These are phyloP conservation scores for Inga leiocalycina DNA, from an alignment of 306 rosid species.

Conservation along the genomic window DNA sequence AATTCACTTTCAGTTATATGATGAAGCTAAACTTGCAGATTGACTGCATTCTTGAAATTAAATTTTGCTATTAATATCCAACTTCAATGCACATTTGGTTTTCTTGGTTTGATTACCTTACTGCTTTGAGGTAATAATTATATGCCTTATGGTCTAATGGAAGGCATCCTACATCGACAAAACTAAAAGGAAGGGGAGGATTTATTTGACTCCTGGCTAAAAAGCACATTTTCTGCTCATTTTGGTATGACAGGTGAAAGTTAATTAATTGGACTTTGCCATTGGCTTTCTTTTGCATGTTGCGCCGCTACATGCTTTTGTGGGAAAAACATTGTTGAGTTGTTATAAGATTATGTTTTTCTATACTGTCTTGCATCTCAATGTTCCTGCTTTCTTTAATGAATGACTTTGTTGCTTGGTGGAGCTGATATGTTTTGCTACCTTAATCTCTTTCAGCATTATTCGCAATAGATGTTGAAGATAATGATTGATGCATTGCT, in stretches of 20 bases:
- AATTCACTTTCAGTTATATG: not conserved
- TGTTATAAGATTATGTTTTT: not conserved
- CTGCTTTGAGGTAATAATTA: not conserved
- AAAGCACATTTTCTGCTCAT: not conserved
- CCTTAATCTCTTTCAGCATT: not conserved
- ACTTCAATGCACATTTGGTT: not conserved
- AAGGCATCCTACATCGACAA: not conserved
- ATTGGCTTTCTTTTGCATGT: not conserved
- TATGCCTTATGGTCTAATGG: not conserved
- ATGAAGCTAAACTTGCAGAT: not conserved
- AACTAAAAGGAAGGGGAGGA: not conserved
- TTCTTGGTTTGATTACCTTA: not conserved
- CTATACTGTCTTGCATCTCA: not conserved
- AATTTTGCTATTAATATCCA: not conserved
- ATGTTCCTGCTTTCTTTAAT: not conserved
- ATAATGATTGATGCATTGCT: slow-evolving; percentile 7
- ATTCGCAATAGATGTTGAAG: not conserved
- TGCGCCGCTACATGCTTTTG: not conserved
- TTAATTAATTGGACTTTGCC: not conserved
- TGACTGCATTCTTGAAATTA: not conserved
- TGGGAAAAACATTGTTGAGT: not conserved
- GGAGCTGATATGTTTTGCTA: not conserved
- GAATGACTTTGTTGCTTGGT: not conserved
- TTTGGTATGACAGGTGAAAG: not conserved
- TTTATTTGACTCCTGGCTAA: not conserved